Conservation (phyloP, 73 alveolate species). For the Blepharisma japonicum region DNA sequence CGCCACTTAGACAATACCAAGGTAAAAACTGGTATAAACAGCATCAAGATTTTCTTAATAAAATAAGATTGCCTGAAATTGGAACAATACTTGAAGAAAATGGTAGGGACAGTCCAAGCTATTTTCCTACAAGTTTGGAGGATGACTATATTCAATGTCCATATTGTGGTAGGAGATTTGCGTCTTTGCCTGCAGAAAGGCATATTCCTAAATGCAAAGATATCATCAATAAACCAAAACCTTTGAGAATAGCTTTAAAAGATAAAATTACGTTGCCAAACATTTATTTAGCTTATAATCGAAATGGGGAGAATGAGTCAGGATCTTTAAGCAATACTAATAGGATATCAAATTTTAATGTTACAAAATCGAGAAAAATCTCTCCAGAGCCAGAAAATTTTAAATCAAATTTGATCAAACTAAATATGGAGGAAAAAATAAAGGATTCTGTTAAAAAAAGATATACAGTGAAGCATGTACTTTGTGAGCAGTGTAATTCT, state of each 20-base stretch:
- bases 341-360: too few species aligned
- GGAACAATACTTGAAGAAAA: background rate
- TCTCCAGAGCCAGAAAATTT: too few species aligned
- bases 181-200: slow-evolving; percentile 41
- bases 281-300: too few species aligned
- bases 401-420: too few species aligned
- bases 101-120: slow-evolving; percentile 16
- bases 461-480: too few species aligned
- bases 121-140: slow-evolving; percentile 30
- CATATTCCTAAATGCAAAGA: slow-evolving; percentile 68
- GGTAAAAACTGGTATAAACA: background rate
- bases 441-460: too few species aligned
- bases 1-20: background rate
- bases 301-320: too few species aligned
- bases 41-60: slow-evolving; percentile 14
- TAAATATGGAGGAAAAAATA: too few species aligned
- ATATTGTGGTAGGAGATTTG: slow-evolving; percentile 50
- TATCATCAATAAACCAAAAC: slow-evolving; percentile 54
- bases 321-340: too few species aligned
- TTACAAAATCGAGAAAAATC: too few species aligned
- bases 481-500: too few species aligned
- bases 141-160: slow-evolving; percentile 55
- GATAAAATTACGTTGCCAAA: too few species aligned
- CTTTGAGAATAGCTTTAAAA: background rate
- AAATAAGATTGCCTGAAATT: slow-evolving; percentile 8